Evolutionary conservation across 2,329 filamentous ascomycete genomes (phyloP).

Genomic region (Penicillium sp.): DNA sequence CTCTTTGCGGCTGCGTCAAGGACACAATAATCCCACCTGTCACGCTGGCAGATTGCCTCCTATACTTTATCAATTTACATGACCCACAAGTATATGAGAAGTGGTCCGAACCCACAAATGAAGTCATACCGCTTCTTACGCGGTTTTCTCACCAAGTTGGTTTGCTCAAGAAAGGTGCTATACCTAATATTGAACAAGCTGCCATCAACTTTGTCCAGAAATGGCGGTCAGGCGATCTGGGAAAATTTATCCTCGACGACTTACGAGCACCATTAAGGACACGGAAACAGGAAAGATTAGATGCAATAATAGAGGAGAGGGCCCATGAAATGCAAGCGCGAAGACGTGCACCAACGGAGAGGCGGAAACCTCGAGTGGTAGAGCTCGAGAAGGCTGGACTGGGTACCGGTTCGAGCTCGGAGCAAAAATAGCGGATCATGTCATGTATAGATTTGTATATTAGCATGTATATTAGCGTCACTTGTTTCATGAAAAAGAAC

Average conservation of each 20-base stretch:
- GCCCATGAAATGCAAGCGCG: conserved; percentile 38
- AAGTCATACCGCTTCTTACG: conserved; percentile 68
- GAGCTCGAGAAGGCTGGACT: conserved; percentile 10
- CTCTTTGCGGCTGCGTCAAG: conserved; percentile 84
- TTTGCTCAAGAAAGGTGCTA: conserved; percentile 68
- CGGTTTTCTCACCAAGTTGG: conserved; percentile 71
- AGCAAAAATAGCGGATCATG: conserved; percentile 3
- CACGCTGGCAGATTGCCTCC: conserved; percentile 82
- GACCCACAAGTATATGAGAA: conserved; percentile 60
- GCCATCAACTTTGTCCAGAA: conserved; percentile 76
- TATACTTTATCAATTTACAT: conserved; percentile 74
- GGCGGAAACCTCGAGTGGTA: conserved; percentile 15
- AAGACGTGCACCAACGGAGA: conserved; percentile 33
- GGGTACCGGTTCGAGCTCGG: conserved; percentile 16
- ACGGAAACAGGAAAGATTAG: too few relatives aligned
- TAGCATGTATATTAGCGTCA: neutral
- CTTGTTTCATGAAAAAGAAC: neutral
- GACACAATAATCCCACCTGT: conserved; percentile 76
- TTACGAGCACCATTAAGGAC: conserved; percentile 60
- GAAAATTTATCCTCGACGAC: conserved; percentile 74
- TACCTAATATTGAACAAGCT: conserved; percentile 65
- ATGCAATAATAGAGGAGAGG: too few relatives aligned
- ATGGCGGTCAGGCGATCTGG: conserved; percentile 75
- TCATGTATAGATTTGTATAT: neutral
- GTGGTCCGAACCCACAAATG: conserved; percentile 73